phyloP scores from a whole-genome alignment of 2,329 filamentous ascomycete species.

The Zasmidium angulare region DNA sequence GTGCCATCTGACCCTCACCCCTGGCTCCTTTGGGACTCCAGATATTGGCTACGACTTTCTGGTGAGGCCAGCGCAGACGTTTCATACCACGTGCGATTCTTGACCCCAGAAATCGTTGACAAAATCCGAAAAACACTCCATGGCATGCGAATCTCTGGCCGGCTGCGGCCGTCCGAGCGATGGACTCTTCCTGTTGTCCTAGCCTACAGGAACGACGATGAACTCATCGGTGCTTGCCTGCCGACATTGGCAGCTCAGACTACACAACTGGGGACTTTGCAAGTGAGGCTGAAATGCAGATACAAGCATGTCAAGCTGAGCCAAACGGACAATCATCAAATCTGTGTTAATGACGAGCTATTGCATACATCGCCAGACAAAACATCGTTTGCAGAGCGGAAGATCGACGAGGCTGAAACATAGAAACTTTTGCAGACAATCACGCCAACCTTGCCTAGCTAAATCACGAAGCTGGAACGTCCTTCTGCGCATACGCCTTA shows the following conservation, averaged over 20 bases:
- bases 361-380: too few species aligned
- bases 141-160: too few species aligned
- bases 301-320: too few species aligned
- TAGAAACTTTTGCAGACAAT: too few species aligned
- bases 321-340: too few species aligned
- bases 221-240: not conserved
- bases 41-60: conserved; percentile 56
- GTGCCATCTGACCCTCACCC: conserved; percentile 7
- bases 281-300: too few species aligned
- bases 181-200: conserved; percentile 5
- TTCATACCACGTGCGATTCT: not conserved
- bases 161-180: not conserved
- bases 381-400: too few species aligned
- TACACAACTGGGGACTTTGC: too few species aligned
- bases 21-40: conserved; percentile 54
- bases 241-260: conserved; percentile 1
- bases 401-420: too few species aligned
- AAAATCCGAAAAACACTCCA: not conserved
- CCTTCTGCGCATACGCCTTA: conserved; percentile 39
- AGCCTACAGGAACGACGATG: not conserved
- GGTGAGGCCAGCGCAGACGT: too few species aligned
- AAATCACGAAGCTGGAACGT: conserved; percentile 21
- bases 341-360: too few species aligned
- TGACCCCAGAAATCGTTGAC: not conserved
- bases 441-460: too few species aligned